Evolutionary conservation across 2,329 filamentous ascomycete genomes (phyloP).

Genomic region (Xylariomycetidae sp.): DNA sequence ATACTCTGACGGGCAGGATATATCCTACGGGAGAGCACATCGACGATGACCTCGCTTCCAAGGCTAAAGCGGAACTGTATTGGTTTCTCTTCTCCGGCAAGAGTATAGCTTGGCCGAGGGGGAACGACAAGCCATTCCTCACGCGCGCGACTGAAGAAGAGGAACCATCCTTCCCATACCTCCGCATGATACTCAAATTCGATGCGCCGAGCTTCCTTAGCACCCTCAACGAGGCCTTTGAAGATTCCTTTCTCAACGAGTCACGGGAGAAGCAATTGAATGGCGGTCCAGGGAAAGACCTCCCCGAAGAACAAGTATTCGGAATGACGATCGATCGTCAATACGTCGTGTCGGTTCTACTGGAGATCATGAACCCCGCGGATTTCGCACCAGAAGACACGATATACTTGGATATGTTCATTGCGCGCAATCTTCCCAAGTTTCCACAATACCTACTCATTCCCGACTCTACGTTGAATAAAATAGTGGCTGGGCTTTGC

Average conservation of each 20-base stretch:
- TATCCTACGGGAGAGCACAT: slow-evolving; percentile 81
- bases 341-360: slow-evolving; percentile 82
- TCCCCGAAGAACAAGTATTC: slow-evolving; percentile 61
- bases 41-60: slow-evolving; percentile 62
- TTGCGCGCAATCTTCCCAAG: slow-evolving; percentile 91
- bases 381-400: slow-evolving; percentile 76
- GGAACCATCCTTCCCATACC: slow-evolving; percentile 77
- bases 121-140: slow-evolving; percentile 52
- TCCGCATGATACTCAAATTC: slow-evolving; percentile 78
- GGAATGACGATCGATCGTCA: slow-evolving; percentile 77
- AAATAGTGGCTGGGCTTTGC: slow-evolving; percentile 76
- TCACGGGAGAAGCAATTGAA: slow-evolving; percentile 57
- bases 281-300: slow-evolving; percentile 42
- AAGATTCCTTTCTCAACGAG: slow-evolving; percentile 88
- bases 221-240: slow-evolving; percentile 93
- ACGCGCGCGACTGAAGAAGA: slow-evolving; percentile 50
- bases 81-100: slow-evolving; percentile 89
- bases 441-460: slow-evolving; percentile 94
- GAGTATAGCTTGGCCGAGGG: slow-evolving; percentile 67
- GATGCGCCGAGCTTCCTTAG: slow-evolving; percentile 91
- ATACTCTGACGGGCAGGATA: slow-evolving; percentile 79
- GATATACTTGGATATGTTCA: slow-evolving; percentile 97
- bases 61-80: slow-evolving; percentile 84
- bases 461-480: slow-evolving; percentile 77
- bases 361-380: slow-evolving; percentile 78